These are phyloP conservation scores for Salix caprea DNA, from an alignment of 345 rosid genomes.

Conservation along the genomic window DNA sequence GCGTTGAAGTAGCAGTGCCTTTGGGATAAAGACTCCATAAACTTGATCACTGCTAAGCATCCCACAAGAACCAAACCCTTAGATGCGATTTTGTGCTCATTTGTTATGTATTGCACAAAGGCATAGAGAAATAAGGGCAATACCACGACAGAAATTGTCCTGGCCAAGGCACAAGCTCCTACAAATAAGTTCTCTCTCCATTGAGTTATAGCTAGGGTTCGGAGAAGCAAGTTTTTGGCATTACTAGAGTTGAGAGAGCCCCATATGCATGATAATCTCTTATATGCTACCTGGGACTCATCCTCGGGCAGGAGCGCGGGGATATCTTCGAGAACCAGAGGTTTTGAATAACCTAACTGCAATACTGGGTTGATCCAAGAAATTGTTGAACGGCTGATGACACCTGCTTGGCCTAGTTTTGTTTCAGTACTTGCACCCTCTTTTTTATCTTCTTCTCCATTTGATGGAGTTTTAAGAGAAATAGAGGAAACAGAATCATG, in stretches of 20 bases:
- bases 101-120: conserved; percentile 54
- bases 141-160: conserved; percentile 44
- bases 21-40: conserved; percentile 62
- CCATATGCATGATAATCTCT: conserved; percentile 52
- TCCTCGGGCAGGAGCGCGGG: conserved; percentile 51
- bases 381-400: conserved; percentile 36
- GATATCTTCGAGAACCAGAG: conserved; percentile 53
- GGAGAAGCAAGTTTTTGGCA: conserved; percentile 41
- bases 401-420: conserved; percentile 17
- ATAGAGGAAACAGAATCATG: neutral
- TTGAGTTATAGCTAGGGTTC: conserved; percentile 42
- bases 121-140: conserved; percentile 61
- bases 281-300: conserved; percentile 51
- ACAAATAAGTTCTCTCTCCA: conserved; percentile 49
- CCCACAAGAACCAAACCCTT: conserved; percentile 51
- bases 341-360: conserved; percentile 51
- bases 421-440: conserved; percentile 15
- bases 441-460: neutral
- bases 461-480: neutral
- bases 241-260: conserved; percentile 26
- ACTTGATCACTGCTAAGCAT: conserved; percentile 41
- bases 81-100: conserved; percentile 26
- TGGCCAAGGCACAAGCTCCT: conserved; percentile 43
- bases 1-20: conserved; percentile 64
- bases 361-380: conserved; percentile 69